A percentile compares a stretch with the other conserved stretches of the same genome.
phyloP scores from a whole-genome alignment of 2,329 filamentous ascomycete species.

The Saccharata proteae region DNA sequence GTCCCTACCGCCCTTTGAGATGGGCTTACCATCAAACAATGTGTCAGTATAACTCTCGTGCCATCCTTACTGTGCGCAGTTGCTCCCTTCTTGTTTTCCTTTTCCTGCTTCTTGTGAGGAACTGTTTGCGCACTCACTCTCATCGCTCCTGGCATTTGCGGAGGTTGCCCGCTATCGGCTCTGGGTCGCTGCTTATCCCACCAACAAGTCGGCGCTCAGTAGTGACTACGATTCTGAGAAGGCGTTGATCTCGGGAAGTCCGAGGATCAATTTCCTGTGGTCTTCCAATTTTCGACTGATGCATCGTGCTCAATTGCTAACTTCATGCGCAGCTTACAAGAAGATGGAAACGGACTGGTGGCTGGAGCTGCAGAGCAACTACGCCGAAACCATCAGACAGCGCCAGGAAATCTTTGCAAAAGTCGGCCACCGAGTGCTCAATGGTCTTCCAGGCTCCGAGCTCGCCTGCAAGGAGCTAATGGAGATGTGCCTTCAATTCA shows the following conservation, averaged over 20 bases:
- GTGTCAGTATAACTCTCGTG: constrained; percentile 61
- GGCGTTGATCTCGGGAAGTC: too few species aligned
- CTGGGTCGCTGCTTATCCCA: too few species aligned
- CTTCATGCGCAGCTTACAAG: constrained; percentile 46
- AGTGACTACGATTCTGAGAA: neutral
- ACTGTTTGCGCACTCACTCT: too few species aligned
- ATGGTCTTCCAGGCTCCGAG: constrained; percentile 61
- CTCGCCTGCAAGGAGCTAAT: constrained; percentile 74
- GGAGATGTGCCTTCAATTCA: constrained; percentile 73
- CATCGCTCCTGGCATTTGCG: too few species aligned
- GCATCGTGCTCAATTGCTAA: constrained; percentile 1
- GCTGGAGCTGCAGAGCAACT: constrained; percentile 74
- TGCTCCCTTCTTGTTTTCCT: too few species aligned
- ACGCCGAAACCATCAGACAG: constrained; percentile 53
- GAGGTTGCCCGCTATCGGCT: too few species aligned
- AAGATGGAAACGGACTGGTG: constrained; percentile 77
- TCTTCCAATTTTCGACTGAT: too few species aligned
- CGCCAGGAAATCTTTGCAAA: constrained; percentile 52
- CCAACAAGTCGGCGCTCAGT: too few species aligned
- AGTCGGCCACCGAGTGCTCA: constrained; percentile 53
- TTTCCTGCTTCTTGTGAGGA: too few species aligned
- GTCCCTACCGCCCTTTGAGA: constrained; percentile 70
- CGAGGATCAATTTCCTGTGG: too few species aligned
- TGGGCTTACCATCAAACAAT: constrained; percentile 87
- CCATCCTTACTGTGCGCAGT: too few species aligned